Conservation (phyloP, 2,329 filamentous ascomycete genomes). For the Aotearoamyces nothofagi region DNA sequence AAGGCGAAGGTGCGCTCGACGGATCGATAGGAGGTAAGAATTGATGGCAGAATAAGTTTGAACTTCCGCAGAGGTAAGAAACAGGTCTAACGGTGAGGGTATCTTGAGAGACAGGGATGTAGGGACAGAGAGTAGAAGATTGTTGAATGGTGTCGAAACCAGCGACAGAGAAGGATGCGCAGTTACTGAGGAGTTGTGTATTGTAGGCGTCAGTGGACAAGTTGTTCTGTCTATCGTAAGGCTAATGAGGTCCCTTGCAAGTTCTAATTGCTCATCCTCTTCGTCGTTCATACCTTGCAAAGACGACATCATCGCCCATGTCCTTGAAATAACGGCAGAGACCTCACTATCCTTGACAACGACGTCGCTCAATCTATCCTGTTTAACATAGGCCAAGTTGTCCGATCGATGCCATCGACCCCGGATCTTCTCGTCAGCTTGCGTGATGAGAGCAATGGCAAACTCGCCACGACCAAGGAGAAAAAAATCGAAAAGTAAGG, state of each 20-base stretch:
- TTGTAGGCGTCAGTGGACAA: conserved; percentile 19
- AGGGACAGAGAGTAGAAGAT: conserved; percentile 67
- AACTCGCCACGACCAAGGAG: conserved; percentile 83
- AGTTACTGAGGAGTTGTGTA: conserved; percentile 7
- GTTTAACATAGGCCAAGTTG: conserved; percentile 39
- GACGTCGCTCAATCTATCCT: conserved; percentile 44
- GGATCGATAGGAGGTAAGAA: conserved; percentile 72
- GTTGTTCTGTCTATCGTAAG: conserved; percentile 42
- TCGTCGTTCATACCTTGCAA: conserved; percentile 55
- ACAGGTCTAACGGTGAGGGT: conserved; percentile 70
- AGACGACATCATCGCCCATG: conserved; percentile 68
- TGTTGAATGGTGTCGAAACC: conserved; percentile 50
- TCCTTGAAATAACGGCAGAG: conserved; percentile 56
- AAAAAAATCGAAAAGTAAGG: conserved; percentile 72
- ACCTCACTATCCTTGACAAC: conserved; percentile 80
- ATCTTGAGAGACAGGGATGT: conserved; percentile 58
- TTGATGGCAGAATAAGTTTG: conserved; percentile 74
- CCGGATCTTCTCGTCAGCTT: conserved; percentile 69
- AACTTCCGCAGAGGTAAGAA: conserved; percentile 63
- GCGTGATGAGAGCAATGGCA: conserved; percentile 68
- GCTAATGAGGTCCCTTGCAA: conserved; percentile 62
- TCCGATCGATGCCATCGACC: conserved; percentile 54
- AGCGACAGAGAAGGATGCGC: conserved; percentile 16
- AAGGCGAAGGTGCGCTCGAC: conserved; percentile 71
- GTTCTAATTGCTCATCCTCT: conserved; percentile 63